phyloP scores from a whole-genome alignment of 176 grass and related monocot genomes.

The Panicum miliaceum region DNA sequence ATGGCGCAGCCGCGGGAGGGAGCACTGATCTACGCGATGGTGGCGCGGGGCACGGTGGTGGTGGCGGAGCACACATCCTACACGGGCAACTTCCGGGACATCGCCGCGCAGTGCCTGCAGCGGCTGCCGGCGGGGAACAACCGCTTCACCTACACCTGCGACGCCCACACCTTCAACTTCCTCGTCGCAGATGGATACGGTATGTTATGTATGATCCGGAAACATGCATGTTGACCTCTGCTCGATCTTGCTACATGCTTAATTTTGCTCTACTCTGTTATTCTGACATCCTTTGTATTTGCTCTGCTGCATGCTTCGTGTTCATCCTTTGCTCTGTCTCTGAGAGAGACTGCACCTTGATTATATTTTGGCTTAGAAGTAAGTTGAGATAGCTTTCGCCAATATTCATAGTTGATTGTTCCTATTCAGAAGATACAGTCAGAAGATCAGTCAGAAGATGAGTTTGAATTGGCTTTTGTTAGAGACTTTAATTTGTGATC shows the following conservation, averaged over 20 bases:
- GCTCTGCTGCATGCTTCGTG: not conserved
- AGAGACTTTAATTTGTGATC: not conserved
- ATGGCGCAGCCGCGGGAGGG: slow-evolving; percentile 51
- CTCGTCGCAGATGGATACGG: slow-evolving; percentile 79
- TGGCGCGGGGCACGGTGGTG: slow-evolving; percentile 77
- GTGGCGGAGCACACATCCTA: slow-evolving; percentile 83
- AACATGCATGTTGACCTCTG: too few species aligned
- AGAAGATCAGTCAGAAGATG: not conserved
- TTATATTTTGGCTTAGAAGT: too few species aligned
- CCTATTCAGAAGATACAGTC: not conserved
- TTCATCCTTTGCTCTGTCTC: not conserved
- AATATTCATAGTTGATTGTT: not conserved
- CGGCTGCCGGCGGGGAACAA: slow-evolving; percentile 82
- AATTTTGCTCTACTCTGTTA: too few species aligned
- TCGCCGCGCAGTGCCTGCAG: slow-evolving; percentile 76
- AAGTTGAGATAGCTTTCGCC: not conserved
- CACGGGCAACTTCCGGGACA: slow-evolving; percentile 83
- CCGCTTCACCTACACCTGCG: slow-evolving; percentile 83
- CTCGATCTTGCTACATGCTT: too few species aligned
- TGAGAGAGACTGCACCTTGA: not conserved
- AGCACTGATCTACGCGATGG: slow-evolving; percentile 81
- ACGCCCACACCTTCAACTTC: slow-evolving; percentile 92
- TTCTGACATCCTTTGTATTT: not conserved
- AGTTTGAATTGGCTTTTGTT: not conserved
- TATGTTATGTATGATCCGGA: not conserved